Conservation (phyloP, 768 basidiomycete species). For the Termitomyces sp. region DNA sequence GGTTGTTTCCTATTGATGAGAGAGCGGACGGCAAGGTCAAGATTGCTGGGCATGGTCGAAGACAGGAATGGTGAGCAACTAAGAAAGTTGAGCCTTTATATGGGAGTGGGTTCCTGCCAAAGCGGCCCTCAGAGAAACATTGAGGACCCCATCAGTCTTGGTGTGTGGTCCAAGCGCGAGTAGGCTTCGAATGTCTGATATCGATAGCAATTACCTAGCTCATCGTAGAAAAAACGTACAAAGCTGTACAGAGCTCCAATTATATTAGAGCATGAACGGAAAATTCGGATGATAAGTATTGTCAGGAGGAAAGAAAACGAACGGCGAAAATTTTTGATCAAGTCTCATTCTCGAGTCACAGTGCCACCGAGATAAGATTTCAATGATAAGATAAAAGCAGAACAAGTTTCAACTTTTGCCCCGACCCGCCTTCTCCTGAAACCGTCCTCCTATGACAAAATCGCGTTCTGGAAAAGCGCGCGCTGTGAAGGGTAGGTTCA, state of each 20-base stretch:
- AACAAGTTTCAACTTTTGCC: background rate
- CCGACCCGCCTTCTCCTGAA: background rate
- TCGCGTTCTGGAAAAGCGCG: background rate
- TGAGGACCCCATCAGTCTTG: conserved; percentile 13
- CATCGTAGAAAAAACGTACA: background rate
- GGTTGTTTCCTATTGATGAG: conserved; percentile 6
- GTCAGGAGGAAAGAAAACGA: background rate
- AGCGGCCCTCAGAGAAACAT: background rate
- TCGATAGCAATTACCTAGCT: background rate
- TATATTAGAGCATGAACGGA: background rate
- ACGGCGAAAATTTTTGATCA: too few relatives aligned
- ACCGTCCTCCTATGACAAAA: background rate
- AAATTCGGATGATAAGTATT: too few relatives aligned
- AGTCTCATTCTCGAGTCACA: too few relatives aligned
- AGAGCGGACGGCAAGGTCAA: conserved; percentile 13
- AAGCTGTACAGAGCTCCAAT: background rate
- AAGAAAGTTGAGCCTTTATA: background rate
- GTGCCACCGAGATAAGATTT: background rate
- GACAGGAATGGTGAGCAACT: background rate
- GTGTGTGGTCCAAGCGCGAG: background rate
- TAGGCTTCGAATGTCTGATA: background rate
- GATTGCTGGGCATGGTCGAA: conserved; percentile 14
- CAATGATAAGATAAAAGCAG: background rate
- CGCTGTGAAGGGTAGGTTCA: background rate
- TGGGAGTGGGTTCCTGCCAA: background rate